Conservation (phyloP, 768 basidiomycete species). For the Amanita subjunquillea region DNA sequence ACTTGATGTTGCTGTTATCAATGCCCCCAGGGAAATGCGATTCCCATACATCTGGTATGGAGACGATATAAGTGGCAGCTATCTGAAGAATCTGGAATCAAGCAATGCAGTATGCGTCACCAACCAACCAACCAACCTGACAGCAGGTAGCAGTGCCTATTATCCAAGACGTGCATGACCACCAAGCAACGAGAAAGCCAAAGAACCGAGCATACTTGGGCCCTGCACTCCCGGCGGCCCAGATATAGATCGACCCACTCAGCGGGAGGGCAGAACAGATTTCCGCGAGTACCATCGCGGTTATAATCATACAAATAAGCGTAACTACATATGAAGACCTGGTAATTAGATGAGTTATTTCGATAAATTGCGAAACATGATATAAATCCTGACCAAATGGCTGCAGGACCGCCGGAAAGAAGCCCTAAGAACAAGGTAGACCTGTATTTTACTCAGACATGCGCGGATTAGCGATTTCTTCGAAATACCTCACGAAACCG, state of each 20-base stretch:
- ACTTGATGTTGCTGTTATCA: slow-evolving; percentile 63
- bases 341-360: not conserved
- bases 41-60: slow-evolving; percentile 73
- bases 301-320: slow-evolving; percentile 80
- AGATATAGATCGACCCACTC: slow-evolving; percentile 89
- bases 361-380: slow-evolving; percentile 6
- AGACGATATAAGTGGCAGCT: slow-evolving; percentile 84
- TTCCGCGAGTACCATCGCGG: slow-evolving; percentile 79
- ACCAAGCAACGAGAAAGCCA: slow-evolving; percentile 89
- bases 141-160: slow-evolving; percentile 85
- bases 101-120: not conserved
- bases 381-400: slow-evolving; percentile 50
- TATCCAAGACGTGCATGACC: slow-evolving; percentile 92
- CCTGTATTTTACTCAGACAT: slow-evolving; percentile 22
- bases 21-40: slow-evolving; percentile 77
- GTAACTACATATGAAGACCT: slow-evolving; percentile 85
- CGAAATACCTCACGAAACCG: not conserved
- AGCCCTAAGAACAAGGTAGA: slow-evolving; percentile 75
- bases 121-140: slow-evolving; percentile 38
- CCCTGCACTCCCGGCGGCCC: slow-evolving; percentile 90
- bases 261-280: slow-evolving; percentile 83
- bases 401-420: slow-evolving; percentile 78
- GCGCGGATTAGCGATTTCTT: slow-evolving; percentile 1
- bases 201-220: slow-evolving; percentile 79
- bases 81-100: slow-evolving; percentile 33